A percentile compares a stretch with the other conserved stretches of the same genome.
Conservation (phyloP, 768 basidiomycete species). For the Pholiota molesta region DNA sequence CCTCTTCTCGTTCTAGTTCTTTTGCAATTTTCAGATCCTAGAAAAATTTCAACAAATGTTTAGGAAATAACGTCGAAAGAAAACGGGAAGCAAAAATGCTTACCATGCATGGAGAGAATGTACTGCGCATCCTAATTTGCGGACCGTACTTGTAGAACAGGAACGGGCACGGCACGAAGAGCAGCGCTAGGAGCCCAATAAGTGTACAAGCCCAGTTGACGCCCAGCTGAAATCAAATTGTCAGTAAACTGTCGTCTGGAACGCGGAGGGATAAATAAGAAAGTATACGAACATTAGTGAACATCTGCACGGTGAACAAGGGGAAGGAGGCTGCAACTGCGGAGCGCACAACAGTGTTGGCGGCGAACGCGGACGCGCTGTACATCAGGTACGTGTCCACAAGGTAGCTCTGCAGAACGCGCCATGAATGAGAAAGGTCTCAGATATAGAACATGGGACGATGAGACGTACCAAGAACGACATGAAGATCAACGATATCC, state of each 20-base stretch:
- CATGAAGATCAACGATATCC: conserved; percentile 60
- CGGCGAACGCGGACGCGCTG: conserved; percentile 65
- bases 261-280: neutral
- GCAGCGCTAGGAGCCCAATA: conserved; percentile 55
- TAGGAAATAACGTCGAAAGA: neutral
- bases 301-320: conserved; percentile 70
- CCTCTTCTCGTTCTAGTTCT: conserved; percentile 32
- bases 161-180: conserved; percentile 68
- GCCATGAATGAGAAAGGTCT: neutral
- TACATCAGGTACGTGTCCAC: conserved; percentile 64
- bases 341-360: conserved; percentile 61
- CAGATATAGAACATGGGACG: neutral
- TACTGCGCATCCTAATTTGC: conserved; percentile 54
- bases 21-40: conserved; percentile 49
- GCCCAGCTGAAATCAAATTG: conserved; percentile 36
- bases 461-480: conserved; percentile 52
- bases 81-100: conserved; percentile 16
- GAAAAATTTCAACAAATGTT: no score
- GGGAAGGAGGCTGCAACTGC: conserved; percentile 63
- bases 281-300: conserved; percentile 42
- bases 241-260: conserved; percentile 1
- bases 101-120: conserved; percentile 56
- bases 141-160: conserved; percentile 72
- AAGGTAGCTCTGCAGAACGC: conserved; percentile 47
- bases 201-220: conserved; percentile 58